Evolutionary conservation across 2,329 filamentous ascomycete genomes (phyloP), one percentile per base, ranked within the genome.

Genomic region (Ophiostoma novo-ulmi): DNA sequence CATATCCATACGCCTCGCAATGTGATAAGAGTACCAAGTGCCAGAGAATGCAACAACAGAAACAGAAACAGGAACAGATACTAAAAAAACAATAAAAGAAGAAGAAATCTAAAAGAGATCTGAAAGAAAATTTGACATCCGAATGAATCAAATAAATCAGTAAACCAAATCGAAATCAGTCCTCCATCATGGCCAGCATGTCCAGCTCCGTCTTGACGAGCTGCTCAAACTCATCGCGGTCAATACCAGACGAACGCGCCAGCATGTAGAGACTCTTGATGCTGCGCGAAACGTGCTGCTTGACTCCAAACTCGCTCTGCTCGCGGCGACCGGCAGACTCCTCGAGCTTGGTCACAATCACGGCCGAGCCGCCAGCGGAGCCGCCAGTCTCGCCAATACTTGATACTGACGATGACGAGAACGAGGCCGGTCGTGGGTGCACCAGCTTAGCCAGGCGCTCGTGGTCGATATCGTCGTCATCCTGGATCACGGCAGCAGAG

Each of bases 201-300:
- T 92, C 89, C 71, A 94, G 79, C 80, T 94, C 92, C 31, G 85
- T 88, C 78, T 84, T 85, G 14, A 94, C 85, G 72, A 94, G 83
- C 69, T 86, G 82, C 78, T 91, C 89, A 79, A 94, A 95, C 77
- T 94, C 91, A 44, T 87, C 86, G 64, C 88, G 82, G 68, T 91
- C 87, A 74, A 95, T 93, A 0, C 91, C 91, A 31, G 88, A 88
- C 1, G 88, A 85, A 61, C 85, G 86, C 35, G 91, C 89, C 73
- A 95, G 80, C 74, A 90, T 80, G 78, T 88, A 94, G 74, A 95
- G 79, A 78, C 90, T 93, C 82, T 92, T 90, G 70, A 95, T 86
- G 76, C 89, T 91, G 10, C 90, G 89, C 48, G 88, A 89, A 64
- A 95, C 88, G 79, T 94, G 91, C 79, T 93, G 89, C 79, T 91